phyloP scores from a whole-genome alignment of 2,329 filamentous ascomycete genomes.

The Colletotrichum sansevieriae region DNA sequence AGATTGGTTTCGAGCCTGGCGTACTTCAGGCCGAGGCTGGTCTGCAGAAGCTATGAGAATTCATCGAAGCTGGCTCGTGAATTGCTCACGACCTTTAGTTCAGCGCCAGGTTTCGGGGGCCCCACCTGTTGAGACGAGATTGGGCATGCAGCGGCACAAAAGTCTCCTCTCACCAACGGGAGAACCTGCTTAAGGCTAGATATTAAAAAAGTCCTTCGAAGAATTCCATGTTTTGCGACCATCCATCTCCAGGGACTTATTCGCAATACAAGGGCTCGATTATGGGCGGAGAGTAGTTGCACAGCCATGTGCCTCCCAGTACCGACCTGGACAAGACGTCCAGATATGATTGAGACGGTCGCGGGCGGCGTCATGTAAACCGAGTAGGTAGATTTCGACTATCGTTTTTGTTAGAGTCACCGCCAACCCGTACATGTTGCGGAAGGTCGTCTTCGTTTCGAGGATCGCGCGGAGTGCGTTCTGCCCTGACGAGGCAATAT shows the following conservation, averaged over 20 bases:
- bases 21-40: constrained; percentile 66
- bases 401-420: constrained; percentile 31
- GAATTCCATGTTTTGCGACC: not conserved
- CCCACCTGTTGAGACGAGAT: not conserved
- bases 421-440: constrained; percentile 2
- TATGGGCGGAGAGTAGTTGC: constrained; percentile 16
- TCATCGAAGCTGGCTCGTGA: not conserved
- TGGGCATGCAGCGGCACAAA: not conserved
- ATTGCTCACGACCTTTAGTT: not conserved
- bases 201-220: not conserved
- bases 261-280: not conserved
- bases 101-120: not conserved
- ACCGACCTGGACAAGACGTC: no score
- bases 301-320: not conserved
- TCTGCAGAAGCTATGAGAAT: constrained; percentile 48
- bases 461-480: not conserved
- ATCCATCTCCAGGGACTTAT: constrained; percentile 2
- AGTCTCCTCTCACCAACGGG: constrained; percentile 7
- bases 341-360: no score
- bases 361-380: not conserved
- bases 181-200: constrained; percentile 37
- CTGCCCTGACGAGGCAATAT: not conserved
- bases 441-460: constrained; percentile 4
- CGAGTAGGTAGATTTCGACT: not conserved
- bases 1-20: constrained; percentile 65